Conservation (phyloP, 768 basidiomycete genomes). For the Suillus subalutaceus region DNA sequence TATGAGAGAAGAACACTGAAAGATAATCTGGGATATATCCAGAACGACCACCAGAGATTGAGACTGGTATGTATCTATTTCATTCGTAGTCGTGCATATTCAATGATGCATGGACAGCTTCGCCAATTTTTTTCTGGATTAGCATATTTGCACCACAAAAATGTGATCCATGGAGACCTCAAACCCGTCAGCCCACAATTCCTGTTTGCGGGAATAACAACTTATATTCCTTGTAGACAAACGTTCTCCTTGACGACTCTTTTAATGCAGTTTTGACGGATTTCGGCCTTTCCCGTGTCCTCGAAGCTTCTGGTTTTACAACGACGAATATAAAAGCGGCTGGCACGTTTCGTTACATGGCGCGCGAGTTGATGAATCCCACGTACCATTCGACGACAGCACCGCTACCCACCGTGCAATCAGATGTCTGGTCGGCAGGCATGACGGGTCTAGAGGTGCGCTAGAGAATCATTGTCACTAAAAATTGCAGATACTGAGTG, state of each 20-base stretch:
- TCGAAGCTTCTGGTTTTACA: constrained; percentile 40
- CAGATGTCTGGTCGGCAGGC: constrained; percentile 42
- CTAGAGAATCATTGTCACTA: not conserved
- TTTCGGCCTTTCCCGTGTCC: constrained; percentile 42
- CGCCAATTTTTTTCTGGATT: constrained; percentile 26
- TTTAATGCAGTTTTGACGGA: constrained; percentile 38
- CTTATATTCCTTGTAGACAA: constrained; percentile 29
- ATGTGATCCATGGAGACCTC: constrained; percentile 40
- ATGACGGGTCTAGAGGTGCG: constrained; percentile 40
- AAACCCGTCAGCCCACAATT: constrained; percentile 34
- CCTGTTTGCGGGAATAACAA: not conserved
- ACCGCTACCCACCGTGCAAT: constrained; percentile 23
- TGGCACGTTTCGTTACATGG: constrained; percentile 45
- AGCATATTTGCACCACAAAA: constrained; percentile 25
- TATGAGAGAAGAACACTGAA: constrained; percentile 27
- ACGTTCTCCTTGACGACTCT: constrained; percentile 38
- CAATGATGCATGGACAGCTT: constrained; percentile 15
- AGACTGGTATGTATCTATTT: constrained; percentile 21
- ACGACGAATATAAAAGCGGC: constrained; percentile 31
- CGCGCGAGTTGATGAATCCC: constrained; percentile 35
- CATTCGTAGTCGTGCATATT: not conserved
- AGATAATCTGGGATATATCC: constrained; percentile 18
- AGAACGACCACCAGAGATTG: constrained; percentile 18
- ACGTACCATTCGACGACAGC: constrained; percentile 16
- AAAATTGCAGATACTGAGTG: not conserved